phyloP scores from a whole-genome alignment of 345 rosid species.

The Hypericum androsaemum region DNA sequence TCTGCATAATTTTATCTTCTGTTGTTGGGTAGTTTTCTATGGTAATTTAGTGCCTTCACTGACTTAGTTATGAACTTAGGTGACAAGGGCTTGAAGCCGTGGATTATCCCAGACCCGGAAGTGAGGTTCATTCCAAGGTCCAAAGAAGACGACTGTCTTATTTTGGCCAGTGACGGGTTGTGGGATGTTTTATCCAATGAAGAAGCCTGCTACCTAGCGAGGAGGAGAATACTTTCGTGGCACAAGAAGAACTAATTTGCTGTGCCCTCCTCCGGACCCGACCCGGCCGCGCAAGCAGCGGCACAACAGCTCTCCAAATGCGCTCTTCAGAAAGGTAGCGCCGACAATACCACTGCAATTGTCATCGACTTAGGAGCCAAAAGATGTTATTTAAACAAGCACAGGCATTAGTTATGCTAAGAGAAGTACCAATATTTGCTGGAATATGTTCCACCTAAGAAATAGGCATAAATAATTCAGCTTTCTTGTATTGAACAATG shows the following conservation, averaged over 20 bases:
- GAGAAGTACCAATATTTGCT: too few relatives aligned
- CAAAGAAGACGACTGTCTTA: constrained; percentile 84
- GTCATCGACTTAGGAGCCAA: too few relatives aligned
- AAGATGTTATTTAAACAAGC: too few relatives aligned
- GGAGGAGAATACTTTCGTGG: constrained; percentile 74
- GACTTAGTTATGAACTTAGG: constrained; percentile 37
- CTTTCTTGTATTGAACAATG: too few relatives aligned
- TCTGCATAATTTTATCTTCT: too few relatives aligned
- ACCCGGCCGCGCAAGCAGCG: constrained; percentile 87
- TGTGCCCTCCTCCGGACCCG: constrained; percentile 30
- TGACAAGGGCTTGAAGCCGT: constrained; percentile 86
- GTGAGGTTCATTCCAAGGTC: constrained; percentile 68
- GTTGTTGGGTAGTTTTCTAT: too few relatives aligned
- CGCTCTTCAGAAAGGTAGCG: constrained; percentile 85
- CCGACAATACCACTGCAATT: constrained; percentile 68
- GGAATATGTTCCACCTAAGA: too few relatives aligned
- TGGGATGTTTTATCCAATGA: constrained; percentile 98
- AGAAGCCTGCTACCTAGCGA: constrained; percentile 83
- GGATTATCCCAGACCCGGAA: constrained; percentile 94
- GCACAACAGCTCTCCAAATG: constrained; percentile 69
- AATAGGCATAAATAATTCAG: too few relatives aligned
- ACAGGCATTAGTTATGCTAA: too few relatives aligned
- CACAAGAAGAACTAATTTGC: constrained; percentile 72
- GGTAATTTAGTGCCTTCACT: too few relatives aligned
- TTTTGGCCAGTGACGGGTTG: constrained; percentile 84